Evolutionary conservation across 2,329 filamentous ascomycete genomes (phyloP).

Genomic region (Mycosphaerella arachidis): DNA sequence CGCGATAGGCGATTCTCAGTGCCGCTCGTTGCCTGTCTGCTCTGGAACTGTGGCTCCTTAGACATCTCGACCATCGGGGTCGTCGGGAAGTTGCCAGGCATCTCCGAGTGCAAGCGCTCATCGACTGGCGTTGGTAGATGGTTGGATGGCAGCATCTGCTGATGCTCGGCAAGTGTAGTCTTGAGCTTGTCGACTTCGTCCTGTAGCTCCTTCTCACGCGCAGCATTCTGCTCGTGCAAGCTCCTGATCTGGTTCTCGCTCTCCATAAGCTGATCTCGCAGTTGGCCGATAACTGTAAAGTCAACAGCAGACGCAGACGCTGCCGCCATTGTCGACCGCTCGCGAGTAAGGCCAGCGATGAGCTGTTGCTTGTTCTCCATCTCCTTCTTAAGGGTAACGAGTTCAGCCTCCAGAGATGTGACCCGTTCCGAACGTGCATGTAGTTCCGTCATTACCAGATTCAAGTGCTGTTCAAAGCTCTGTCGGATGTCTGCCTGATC

Average conservation of each 20-base stretch:
- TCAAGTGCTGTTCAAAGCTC: constrained; percentile 87
- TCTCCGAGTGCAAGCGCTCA: constrained; percentile 20
- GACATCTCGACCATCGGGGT: constrained; percentile 31
- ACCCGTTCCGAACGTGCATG: constrained; percentile 83
- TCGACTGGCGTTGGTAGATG: constrained; percentile 22
- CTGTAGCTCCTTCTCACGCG: constrained; percentile 69
- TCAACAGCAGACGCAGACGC: constrained; percentile 67
- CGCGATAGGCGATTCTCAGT: constrained; percentile 9
- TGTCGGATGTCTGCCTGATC: constrained; percentile 77
- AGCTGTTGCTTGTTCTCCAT: constrained; percentile 97
- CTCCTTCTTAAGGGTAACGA: constrained; percentile 80
- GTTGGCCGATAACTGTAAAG: constrained; percentile 79
- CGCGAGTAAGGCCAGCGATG: constrained; percentile 87
- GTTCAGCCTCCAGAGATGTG: constrained; percentile 80
- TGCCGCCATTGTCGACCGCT: constrained; percentile 81
- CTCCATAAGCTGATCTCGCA: constrained; percentile 83
- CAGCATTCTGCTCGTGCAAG: constrained; percentile 67
- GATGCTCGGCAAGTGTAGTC: constrained; percentile 44
- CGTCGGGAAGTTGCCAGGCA: constrained; percentile 38
- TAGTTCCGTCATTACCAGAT: constrained; percentile 87
- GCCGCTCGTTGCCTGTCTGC: constrained; percentile 22
- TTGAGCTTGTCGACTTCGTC: constrained; percentile 67
- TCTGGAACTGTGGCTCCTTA: constrained; percentile 27
- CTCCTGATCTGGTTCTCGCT: constrained; percentile 73
- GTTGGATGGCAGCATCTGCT: constrained; percentile 13